A percentile compares a stretch with the other conserved stretches of the same genome.
Evolutionary conservation across 2,329 filamentous ascomycete genomes (phyloP).

Genomic region (Beauveria sp.): DNA sequence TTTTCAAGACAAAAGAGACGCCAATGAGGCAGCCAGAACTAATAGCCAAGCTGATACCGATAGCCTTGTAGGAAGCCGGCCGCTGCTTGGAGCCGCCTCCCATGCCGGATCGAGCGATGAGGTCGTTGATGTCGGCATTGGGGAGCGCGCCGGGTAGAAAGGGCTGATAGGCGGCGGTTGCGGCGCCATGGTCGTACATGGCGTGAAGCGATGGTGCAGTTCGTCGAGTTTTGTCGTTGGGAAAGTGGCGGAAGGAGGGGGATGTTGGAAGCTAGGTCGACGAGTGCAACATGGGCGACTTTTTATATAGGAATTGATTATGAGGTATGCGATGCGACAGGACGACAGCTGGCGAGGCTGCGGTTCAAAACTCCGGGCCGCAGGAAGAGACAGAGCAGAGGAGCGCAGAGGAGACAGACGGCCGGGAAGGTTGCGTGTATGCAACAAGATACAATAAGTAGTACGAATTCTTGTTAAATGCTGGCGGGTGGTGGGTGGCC

Average conservation of each 20-base stretch:
- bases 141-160: not conserved
- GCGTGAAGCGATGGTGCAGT: not conserved
- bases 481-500: not conserved
- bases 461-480: not conserved
- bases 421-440: not conserved
- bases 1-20: slow-evolving; percentile 91
- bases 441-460: not conserved
- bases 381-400: not conserved
- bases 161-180: slow-evolving; percentile 4
- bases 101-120: not conserved
- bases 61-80: slow-evolving; percentile 63
- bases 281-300: slow-evolving; percentile 1
- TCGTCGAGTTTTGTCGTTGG: not conserved
- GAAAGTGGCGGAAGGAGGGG: not conserved
- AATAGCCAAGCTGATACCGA: slow-evolving; percentile 80
- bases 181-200: slow-evolving; percentile 8
- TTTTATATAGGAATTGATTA: not conserved
- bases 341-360: not conserved
- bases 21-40: slow-evolving; percentile 90
- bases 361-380: not conserved
- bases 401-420: not conserved
- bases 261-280: not conserved
- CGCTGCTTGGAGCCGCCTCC: slow-evolving; percentile 21
- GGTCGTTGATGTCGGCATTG: not conserved
- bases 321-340: not conserved